Conservation (phyloP, 2,329 filamentous ascomycete species). For the Diaporthe vaccinii region DNA sequence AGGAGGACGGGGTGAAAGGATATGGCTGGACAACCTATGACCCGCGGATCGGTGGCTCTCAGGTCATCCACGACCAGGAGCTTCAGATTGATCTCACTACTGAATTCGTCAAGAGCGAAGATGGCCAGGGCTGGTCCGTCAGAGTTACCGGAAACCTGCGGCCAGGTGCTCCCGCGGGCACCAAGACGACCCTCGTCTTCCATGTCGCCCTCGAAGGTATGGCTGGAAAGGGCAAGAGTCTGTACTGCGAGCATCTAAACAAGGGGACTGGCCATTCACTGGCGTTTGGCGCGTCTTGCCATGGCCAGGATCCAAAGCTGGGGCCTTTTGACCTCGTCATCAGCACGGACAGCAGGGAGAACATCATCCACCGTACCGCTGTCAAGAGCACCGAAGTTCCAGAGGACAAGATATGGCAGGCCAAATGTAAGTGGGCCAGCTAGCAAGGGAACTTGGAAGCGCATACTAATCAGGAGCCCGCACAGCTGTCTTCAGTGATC, state of each 20-base stretch:
- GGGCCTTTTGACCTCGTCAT: constrained; percentile 73
- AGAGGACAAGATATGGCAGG: constrained; percentile 75
- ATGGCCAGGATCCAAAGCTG: constrained; percentile 68
- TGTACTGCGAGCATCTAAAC: constrained; percentile 34
- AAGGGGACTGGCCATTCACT: constrained; percentile 27
- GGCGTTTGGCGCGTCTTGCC: constrained; percentile 67
- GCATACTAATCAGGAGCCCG: constrained; percentile 53
- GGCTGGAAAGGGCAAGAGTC: constrained; percentile 52
- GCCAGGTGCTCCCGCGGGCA: constrained; percentile 64
- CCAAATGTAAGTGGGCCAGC: constrained; percentile 61
- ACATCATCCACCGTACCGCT: constrained; percentile 67
- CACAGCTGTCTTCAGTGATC: constrained; percentile 66
- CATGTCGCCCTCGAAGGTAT: constrained; percentile 73
- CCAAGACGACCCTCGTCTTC: constrained; percentile 71
- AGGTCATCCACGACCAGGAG: constrained; percentile 75
- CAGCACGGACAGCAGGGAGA: constrained; percentile 66
- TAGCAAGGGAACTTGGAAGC: constrained; percentile 48
- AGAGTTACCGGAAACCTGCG: constrained; percentile 73
- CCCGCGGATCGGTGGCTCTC: constrained; percentile 73
- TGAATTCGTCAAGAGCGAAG: constrained; percentile 77
- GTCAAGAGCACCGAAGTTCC: constrained; percentile 69
- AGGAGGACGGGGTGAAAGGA: constrained; percentile 75
- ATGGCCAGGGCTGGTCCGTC: constrained; percentile 75
- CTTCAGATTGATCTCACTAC: constrained; percentile 78
- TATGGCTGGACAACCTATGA: constrained; percentile 82